These are phyloP conservation scores for Nemania sp. DNA, from an alignment of 2,329 filamentous ascomycete genomes.

Conservation along the genomic window DNA sequence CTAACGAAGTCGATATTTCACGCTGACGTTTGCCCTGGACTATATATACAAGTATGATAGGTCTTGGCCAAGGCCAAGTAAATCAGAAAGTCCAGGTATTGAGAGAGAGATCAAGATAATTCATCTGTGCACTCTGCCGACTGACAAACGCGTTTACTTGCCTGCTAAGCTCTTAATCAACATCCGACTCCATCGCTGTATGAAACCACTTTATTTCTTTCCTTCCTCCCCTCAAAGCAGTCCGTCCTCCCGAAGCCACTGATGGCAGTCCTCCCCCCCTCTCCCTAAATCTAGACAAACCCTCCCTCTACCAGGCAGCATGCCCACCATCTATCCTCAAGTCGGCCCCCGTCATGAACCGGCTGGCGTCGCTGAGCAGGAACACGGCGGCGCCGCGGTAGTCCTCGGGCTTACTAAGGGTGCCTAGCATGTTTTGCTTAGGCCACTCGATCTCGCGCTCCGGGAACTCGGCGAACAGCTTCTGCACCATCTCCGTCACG, in stretches of 20 bases:
- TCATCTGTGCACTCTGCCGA: neutral
- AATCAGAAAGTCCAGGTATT: neutral
- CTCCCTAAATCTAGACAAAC: too few relatives aligned
- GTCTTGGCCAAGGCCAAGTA: neutral
- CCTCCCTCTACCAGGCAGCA: conserved; percentile 62
- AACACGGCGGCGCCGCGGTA: conserved; percentile 79
- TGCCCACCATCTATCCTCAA: conserved; percentile 80
- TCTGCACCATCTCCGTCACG: conserved; percentile 84
- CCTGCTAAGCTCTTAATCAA: conserved; percentile 4
- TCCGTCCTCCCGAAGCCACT: neutral
- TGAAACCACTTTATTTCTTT: neutral
- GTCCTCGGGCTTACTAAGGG: conserved; percentile 74
- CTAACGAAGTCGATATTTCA: neutral
- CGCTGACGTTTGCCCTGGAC: neutral
- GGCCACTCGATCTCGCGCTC: conserved; percentile 78
- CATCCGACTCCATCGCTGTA: conserved; percentile 23
- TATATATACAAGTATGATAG: neutral
- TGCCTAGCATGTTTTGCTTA: conserved; percentile 85
- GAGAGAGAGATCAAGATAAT: neutral
- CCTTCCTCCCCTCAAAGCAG: neutral
- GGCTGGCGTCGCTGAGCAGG: conserved; percentile 73
- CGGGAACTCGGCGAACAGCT: conserved; percentile 80
- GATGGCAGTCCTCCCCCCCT: neutral
- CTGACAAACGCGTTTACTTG: neutral
- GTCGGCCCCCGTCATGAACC: conserved; percentile 78